Evolutionary conservation across 768 basidiomycete species (phyloP).

Genomic region (Fistulinella prunicolor): DNA sequence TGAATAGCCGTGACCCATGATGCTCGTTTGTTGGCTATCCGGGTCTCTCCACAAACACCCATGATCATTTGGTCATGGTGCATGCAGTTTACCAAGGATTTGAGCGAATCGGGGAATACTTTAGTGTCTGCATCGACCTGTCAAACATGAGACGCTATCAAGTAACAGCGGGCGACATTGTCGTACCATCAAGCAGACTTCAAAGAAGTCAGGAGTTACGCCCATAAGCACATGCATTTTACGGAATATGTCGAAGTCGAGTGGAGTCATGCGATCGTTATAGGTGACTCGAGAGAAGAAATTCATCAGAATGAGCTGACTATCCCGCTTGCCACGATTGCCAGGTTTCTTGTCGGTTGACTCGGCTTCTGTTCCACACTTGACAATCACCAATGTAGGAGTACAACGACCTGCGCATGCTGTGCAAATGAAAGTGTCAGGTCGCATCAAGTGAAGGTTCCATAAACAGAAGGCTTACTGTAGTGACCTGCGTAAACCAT

Average conservation of each 20-base stretch:
- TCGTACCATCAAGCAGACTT: conserved; percentile 91
- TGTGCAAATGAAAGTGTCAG: conserved; percentile 25
- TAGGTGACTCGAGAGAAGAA: conserved; percentile 99
- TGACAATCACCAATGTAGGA: conserved; percentile 91
- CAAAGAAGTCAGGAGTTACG: conserved; percentile 98
- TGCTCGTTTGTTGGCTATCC: conserved; percentile 96
- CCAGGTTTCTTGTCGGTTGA: conserved; percentile 90
- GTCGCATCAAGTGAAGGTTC: background rate
- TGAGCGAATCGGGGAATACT: conserved; percentile 87
- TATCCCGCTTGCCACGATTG: conserved; percentile 97
- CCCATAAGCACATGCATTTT: conserved; percentile 97
- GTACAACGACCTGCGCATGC: conserved; percentile 87
- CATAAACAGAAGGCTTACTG: conserved; percentile 52
- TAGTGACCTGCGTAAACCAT: conserved; percentile 99
- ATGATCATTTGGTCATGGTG: conserved; percentile 98
- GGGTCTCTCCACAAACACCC: conserved; percentile 98
- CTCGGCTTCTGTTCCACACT: conserved; percentile 91
- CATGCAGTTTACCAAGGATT: conserved; percentile 95
- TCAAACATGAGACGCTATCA: conserved; percentile 9
- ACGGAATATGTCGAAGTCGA: conserved; percentile 97
- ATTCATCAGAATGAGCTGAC: conserved; percentile 98
- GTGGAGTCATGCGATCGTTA: conserved; percentile 96
- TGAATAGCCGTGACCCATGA: conserved; percentile 99
- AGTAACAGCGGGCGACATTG: conserved; percentile 24
- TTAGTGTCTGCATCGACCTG: conserved; percentile 99